Evolutionary conservation across 352 stramenopile species (phyloP), one percentile per base, ranked within the genome.

Genomic region (Phytophthora uliginosa): DNA sequence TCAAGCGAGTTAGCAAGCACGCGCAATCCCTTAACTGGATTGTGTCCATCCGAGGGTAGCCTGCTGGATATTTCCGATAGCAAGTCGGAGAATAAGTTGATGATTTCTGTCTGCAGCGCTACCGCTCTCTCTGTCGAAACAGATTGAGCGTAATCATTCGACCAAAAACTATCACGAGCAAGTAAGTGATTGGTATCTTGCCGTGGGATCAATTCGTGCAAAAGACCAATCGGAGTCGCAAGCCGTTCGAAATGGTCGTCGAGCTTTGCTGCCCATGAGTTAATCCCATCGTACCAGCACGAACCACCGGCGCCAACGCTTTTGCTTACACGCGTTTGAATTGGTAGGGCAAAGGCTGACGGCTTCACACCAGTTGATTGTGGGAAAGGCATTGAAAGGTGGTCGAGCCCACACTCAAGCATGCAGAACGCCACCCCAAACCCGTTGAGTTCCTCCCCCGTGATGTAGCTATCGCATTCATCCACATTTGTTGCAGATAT

Each of bases 391-490:
- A 47, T 60, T 47, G 69, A 79, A 53, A 79, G 61, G 45, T 66
- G 59, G 4, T 75, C 71, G 2, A 71, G 45, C 26, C 66, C 59
- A 56, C 45, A 63, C 56, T 91, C 82, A 53, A 81, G 77, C 53
- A 82, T 76, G 22, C 76, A 85, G 48, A 90, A 91, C 24, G 74
- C 55, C 15, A 91, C 71, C 8, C 84, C 84, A 58, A 89, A 91
- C 9, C 84, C 84, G 62, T 81, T 82, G 15, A 90, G 64, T 28
- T 83, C 83, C 22, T 76, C 73, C 20, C 50, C 66, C 59, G 38
- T 55, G 13, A 71, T 50, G 8, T 52, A 65, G 20, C 56, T 60
- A 28, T 77, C 70, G 13, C 57, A 66, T 54, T 82, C 70, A 6
- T 78, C 63, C 4, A 68, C 20, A 40, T 40, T 65, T 51, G n/a